Evolutionary conservation across 768 basidiomycete species (phyloP).

Genomic region (Termitomyces sp.): DNA sequence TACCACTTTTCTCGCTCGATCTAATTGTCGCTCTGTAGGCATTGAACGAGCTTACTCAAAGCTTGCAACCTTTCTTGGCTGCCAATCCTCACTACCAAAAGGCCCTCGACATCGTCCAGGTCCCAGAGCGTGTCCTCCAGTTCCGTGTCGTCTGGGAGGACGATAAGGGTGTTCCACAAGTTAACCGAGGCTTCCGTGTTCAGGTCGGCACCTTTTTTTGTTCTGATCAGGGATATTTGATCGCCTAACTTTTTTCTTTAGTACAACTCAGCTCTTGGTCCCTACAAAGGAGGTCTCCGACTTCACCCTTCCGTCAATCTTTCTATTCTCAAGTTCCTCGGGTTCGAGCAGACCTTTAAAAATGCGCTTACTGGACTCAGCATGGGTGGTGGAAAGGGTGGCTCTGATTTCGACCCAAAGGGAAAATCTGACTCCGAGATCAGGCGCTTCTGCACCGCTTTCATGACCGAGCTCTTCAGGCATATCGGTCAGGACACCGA

Average conservation of each 20-base stretch:
- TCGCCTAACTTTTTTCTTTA: conserved; percentile 16
- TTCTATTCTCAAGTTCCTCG: conserved; percentile 80
- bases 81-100: conserved; percentile 64
- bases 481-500: conserved; percentile 73
- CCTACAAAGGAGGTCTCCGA: conserved; percentile 76
- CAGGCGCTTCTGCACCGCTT: conserved; percentile 61
- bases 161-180: conserved; percentile 56
- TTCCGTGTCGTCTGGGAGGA: conserved; percentile 80
- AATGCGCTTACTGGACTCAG: conserved; percentile 71
- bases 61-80: conserved; percentile 58
- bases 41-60: conserved; percentile 56
- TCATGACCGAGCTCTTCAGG: conserved; percentile 70
- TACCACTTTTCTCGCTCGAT: background rate
- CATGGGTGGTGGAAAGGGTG: conserved; percentile 81
- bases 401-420: conserved; percentile 78
- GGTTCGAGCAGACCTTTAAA: conserved; percentile 79
- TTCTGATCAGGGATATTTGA: background rate
- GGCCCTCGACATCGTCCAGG: conserved; percentile 57
- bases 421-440: conserved; percentile 74
- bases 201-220: conserved; percentile 37
- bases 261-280: conserved; percentile 76
- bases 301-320: conserved; percentile 78
- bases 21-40: conserved; percentile 32
- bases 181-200: conserved; percentile 71
- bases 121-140: conserved; percentile 51